Evolutionary conservation across 352 stramenopile species (phyloP), one percentile per base, ranked within the genome.

Genomic region (Pythium vanterpoolii): DNA sequence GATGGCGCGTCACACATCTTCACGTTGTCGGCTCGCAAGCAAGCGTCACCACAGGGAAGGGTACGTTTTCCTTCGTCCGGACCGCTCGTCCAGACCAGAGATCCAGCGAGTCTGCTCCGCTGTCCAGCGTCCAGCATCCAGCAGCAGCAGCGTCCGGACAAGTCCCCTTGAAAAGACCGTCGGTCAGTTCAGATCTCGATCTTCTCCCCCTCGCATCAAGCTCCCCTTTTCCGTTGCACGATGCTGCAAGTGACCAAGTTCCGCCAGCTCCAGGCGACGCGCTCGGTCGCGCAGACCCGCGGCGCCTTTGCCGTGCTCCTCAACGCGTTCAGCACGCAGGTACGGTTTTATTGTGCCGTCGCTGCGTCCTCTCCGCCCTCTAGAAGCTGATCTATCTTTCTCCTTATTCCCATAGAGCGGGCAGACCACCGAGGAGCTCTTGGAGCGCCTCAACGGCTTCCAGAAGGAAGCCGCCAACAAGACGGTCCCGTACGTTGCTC

Each of bases 231-330:
- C 36, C 31, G 9, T 21, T 30, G 42, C 62, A 73, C 11, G 4
- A 88, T 86, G 76, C 76, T 86, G 72, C 78, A 81, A 77, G 72
- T 67, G 44, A 76, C 78, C 63, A 76, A 83, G 68, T 73, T 83
- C 65, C 78, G 76, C 64, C 67, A 74, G 55, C 66, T 83, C 53
- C 72, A 82, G 54, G 69, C 68, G 65, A 56, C 67, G 28, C 66
- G 67, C 61, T 68, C 73, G 44, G 38, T 60, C 50, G 61, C 60
- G 42, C 62, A 61, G 53, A 69, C 43, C 42, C 68, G 58, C 48
- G 57, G 64, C 68, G 64, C 73, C 1, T 63, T 71, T 48, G 60
- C 67, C 34, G 63, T 73, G 51, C 56, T 85, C 62, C 51, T 66
- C 26, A 74, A 76, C 62, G 60, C 72, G 26, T 84, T 83, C 55